Evolutionary conservation across 2,329 filamentous ascomycete species (phyloP).

Genomic region (Xenoacremonium recifei): DNA sequence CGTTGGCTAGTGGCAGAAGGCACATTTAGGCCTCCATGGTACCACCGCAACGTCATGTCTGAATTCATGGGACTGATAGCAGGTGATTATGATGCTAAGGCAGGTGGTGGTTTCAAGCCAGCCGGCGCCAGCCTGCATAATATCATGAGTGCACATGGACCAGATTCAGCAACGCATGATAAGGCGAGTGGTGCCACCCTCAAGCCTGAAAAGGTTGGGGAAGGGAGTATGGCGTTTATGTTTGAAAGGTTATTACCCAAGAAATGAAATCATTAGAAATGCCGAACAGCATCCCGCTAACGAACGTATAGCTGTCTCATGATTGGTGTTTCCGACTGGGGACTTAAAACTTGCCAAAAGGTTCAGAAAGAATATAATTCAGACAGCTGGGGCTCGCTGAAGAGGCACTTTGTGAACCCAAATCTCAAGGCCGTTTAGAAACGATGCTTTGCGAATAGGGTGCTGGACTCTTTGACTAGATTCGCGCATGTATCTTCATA

Average conservation of each 20-base stretch:
- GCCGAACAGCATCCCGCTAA: no score
- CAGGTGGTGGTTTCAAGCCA: constrained; percentile 55
- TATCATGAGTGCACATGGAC: constrained; percentile 67
- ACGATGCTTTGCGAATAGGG: no score
- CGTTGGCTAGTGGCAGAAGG: constrained; percentile 68
- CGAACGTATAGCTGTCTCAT: constrained; percentile 64
- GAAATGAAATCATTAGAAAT: no score
- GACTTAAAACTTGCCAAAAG: constrained; percentile 56
- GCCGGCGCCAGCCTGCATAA: constrained; percentile 64
- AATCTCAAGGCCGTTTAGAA: no score
- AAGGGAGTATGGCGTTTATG: constrained; percentile 66
- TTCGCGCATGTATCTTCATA: no score
- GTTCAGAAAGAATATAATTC: constrained; percentile 68
- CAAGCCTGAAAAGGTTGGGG: constrained; percentile 57
- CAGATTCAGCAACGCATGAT: constrained; percentile 56
- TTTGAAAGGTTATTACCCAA: no score
- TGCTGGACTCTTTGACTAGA: no score
- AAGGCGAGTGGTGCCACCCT: constrained; percentile 55
- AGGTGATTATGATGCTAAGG: constrained; percentile 62
- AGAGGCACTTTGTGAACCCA: no score
- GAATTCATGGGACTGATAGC: constrained; percentile 63
- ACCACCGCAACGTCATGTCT: constrained; percentile 67
- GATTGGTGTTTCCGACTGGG: constrained; percentile 73
- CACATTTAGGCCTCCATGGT: constrained; percentile 72
- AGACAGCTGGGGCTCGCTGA: constrained; percentile 84